These are phyloP conservation scores for Rhododendron vialii DNA, from an alignment of 148 eudicot genomes.

Conservation along the genomic window DNA sequence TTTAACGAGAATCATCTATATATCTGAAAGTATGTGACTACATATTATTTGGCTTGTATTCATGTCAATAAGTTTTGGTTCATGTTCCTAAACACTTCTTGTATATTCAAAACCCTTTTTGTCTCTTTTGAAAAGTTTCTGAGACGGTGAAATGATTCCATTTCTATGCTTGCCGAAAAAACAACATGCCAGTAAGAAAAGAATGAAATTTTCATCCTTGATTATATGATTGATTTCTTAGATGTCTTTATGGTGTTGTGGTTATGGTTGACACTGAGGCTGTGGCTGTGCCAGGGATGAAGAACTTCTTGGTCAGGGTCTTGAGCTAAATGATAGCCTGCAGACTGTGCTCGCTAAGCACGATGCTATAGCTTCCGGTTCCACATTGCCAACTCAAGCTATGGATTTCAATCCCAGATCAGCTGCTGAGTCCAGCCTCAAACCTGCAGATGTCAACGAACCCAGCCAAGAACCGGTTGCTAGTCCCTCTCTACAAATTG, in stretches of 20 bases:
- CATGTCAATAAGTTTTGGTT: background rate
- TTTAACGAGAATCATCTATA: background rate
- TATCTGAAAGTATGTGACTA: background rate
- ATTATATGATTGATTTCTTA: slow-evolving; percentile 7
- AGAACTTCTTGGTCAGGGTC: slow-evolving; percentile 77
- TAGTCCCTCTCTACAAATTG: slow-evolving; percentile 33
- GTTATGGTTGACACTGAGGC: background rate
- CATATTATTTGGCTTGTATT: background rate
- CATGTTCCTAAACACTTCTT: background rate
- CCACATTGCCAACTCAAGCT: slow-evolving; percentile 48
- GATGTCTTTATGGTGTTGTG: background rate
- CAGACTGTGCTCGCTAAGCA: slow-evolving; percentile 79
- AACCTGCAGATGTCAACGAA: slow-evolving; percentile 28
- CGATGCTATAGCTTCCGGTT: slow-evolving; percentile 83
- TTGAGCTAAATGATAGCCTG: slow-evolving; percentile 76
- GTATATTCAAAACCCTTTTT: background rate
- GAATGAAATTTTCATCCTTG: background rate
- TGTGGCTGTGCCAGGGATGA: slow-evolving; percentile 55
- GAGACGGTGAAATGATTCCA: background rate
- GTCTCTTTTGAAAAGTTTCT: background rate
- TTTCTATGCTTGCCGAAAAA: background rate
- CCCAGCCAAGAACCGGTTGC: slow-evolving; percentile 21
- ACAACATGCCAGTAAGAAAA: background rate
- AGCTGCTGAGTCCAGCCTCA: slow-evolving; percentile 25
- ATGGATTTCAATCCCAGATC: slow-evolving; percentile 20